phyloP scores from a whole-genome alignment of 805 yeast species.

The Cyberlindnera bimundalis region DNA sequence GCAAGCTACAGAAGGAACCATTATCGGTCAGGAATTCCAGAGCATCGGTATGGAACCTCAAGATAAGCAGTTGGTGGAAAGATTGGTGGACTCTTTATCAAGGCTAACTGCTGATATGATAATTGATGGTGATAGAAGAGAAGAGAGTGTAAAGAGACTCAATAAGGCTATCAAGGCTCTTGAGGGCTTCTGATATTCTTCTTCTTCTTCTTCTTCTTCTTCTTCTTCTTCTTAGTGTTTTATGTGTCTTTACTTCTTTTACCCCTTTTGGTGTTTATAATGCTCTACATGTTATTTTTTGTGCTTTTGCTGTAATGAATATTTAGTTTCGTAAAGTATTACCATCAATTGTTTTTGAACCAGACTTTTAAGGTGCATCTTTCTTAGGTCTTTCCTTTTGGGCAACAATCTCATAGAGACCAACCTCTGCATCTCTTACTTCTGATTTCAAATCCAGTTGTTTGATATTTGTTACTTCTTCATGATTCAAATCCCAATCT shows the following conservation, averaged over 20 bases:
- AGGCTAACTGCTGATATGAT: conserved; percentile 90
- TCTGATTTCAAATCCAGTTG: conserved; percentile 31
- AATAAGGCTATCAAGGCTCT: conserved; percentile 80
- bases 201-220: no score
- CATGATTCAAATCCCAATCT: conserved; percentile 59
- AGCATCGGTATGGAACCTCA: conserved; percentile 68
- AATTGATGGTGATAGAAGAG: conserved; percentile 73
- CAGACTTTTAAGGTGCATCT: no score
- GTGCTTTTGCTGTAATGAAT: background rate
- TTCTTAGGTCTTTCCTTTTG: conserved; percentile 1
- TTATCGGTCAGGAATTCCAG: conserved; percentile 59
- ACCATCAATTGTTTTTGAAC: no score
- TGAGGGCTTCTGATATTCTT: conserved; percentile 60
- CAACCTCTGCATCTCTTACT: conserved; percentile 30
- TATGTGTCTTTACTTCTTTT: background rate
- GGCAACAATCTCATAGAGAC: conserved; percentile 34
- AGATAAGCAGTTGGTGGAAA: conserved; percentile 77
- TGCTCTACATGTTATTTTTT: no score
- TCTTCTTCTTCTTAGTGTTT: no score
- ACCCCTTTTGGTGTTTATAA: no score
- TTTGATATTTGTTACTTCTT: conserved; percentile 39
- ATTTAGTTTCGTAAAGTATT: no score
- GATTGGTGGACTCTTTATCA: conserved; percentile 80
- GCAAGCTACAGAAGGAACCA: conserved; percentile 39
- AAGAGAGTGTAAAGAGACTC: conserved; percentile 75